These are phyloP conservation scores for Aspergillus pseudoglaucus DNA, from an alignment of 2,329 filamentous ascomycete genomes.

Conservation along the genomic window DNA sequence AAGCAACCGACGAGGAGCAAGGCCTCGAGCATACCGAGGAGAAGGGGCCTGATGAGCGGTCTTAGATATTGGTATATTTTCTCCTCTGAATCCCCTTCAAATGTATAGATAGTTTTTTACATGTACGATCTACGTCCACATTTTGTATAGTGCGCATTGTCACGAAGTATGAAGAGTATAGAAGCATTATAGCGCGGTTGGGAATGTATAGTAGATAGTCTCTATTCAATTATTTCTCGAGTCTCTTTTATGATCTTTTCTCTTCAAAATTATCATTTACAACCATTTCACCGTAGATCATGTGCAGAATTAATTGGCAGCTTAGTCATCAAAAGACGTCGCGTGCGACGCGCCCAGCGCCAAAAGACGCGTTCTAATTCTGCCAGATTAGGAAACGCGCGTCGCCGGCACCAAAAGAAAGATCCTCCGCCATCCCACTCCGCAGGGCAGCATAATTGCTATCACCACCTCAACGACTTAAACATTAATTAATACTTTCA, in stretches of 20 bases:
- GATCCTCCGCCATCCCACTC: conserved; percentile 17
- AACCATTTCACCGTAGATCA: too few relatives aligned
- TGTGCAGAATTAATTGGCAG: not conserved
- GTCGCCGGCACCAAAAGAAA: conserved; percentile 11
- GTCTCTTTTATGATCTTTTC: too few relatives aligned
- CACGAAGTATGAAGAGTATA: too few relatives aligned
- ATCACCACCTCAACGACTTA: conserved; percentile 9
- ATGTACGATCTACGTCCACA: too few relatives aligned
- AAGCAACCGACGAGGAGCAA: not conserved
- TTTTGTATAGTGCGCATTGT: too few relatives aligned
- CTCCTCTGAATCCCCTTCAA: not conserved
- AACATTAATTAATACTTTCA: conserved; percentile 1
- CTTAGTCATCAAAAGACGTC: conserved; percentile 15
- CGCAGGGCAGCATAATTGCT: conserved; percentile 1
- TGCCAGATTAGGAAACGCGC: conserved; percentile 25
- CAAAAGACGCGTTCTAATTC: conserved; percentile 27
- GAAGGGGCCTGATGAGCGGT: not conserved
- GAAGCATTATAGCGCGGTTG: too few relatives aligned
- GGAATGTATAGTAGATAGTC: too few relatives aligned
- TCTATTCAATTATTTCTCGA: too few relatives aligned
- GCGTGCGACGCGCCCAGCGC: conserved; percentile 7
- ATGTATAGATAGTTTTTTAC: not conserved
- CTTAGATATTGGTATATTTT: not conserved
- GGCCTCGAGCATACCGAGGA: not conserved
- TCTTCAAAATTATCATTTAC: too few relatives aligned